phyloP scores from a whole-genome alignment of 345 rosid species.

The Brassica napus region Da-Ae NC_063450.1:45634501-45635000 shows the following conservation, averaged over 20 bases:
- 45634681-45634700: neutral
- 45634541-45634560: too few relatives aligned
- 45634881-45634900: neutral
- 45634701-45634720: neutral
- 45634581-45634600: too few relatives aligned
- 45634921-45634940: neutral
- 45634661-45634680: neutral
- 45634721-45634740: neutral
- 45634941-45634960: neutral
- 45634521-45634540: too few relatives aligned
- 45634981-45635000: neutral
- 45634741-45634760: neutral
- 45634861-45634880: constrained; percentile 16
- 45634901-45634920: neutral
- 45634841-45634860: neutral
- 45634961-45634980: neutral
- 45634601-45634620: neutral
- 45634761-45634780: neutral
- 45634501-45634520: too few relatives aligned
- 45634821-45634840: constrained; percentile 3
- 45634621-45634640: neutral
- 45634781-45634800: constrained; percentile 31
- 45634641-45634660: neutral
- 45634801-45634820: neutral
- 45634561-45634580: too few relatives aligned